Evolutionary conservation across 1,284 basidiomycete genomes (phyloP), one percentile per base, ranked within the genome.

Genomic region (Tylopilus sp.): DNA sequence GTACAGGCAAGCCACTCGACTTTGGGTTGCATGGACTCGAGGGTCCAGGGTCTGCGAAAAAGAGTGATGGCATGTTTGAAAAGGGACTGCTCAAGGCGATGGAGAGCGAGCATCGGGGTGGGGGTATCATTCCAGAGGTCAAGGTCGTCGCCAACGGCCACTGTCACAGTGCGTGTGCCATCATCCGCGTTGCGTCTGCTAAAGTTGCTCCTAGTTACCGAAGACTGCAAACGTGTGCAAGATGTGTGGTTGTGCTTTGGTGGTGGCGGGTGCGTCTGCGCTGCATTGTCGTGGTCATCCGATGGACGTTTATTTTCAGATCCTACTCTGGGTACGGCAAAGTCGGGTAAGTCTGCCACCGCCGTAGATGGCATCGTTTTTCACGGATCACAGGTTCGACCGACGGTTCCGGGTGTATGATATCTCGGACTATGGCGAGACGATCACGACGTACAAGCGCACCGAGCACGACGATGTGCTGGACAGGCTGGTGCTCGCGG

Each of bases 171-270:
- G 68, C 57, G 82, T 71, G 8, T 20, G 11, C 26, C 32, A 19
- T 15, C 7, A 15, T 9, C 2, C 3, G 20, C 15, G 29, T 26
- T 20, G 29, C 56, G 58, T 56, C 66, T 44, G 50, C 48, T 53
- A 52, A 53, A 29, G n/a, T 54, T 40, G 9, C 31, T 42, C 43
- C 6, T 53, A 90, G 88, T 90, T 17, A 92, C 91, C 11, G 92
- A 95, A 65, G 90, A 94, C 63, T 98, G 95, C 64, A 78, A 86
- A 59, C 82, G 94, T 9, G 79, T 94, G 7, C 79, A 84, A 43
- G 90, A 90, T 8, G 78, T 96, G 4, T 98, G 96, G 95, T 77
- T 90, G 61, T 98, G 95, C 74, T 99, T 99, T 68, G 91, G 91
- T 22, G 95, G 95, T 26, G 95, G 94, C 62, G 86, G 90, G 74